A percentile compares a stretch with the other conserved stretches of the same genome.
These are phyloP conservation scores for Cyclostephanos invisitatus DNA, from an alignment of 108 stramenopile genomes.

Conservation along the genomic window DNA sequence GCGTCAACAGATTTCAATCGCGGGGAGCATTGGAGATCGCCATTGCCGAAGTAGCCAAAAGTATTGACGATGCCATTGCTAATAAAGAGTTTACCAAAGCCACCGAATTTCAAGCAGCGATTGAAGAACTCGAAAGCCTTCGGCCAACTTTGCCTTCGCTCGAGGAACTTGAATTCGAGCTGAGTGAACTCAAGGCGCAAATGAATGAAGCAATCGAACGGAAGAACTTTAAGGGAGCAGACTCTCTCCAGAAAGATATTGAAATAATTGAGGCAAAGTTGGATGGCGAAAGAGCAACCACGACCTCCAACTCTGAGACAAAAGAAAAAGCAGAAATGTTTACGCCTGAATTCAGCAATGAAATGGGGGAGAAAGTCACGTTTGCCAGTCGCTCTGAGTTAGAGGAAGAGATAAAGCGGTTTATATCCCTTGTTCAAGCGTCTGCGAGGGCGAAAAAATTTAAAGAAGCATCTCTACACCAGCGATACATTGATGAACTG, in stretches of 20 bases:
- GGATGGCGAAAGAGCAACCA: constrained; percentile 52
- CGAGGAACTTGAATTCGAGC: constrained; percentile 61
- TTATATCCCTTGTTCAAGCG: constrained; percentile 38
- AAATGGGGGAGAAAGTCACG: constrained; percentile 50
- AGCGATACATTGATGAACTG: constrained; percentile 58
- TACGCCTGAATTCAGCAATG: constrained; percentile 31
- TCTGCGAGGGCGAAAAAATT: constrained; percentile 66
- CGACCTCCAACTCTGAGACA: constrained; percentile 2
- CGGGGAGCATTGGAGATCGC: constrained; percentile 73
- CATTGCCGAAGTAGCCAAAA: constrained; percentile 43
- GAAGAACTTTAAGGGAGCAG: constrained; percentile 71
- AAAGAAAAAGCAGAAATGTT: constrained; percentile 4
- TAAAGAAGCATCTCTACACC: constrained; percentile 62
- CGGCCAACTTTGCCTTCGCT: constrained; percentile 71
- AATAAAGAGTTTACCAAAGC: constrained; percentile 64
- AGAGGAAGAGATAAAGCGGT: constrained; percentile 54
- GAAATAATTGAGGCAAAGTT: constrained; percentile 57
- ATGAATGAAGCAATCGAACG: constrained; percentile 61
- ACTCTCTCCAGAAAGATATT: constrained; percentile 58
- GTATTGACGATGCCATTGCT: constrained; percentile 65
- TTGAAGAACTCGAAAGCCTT: constrained; percentile 64
- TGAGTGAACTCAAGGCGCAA: constrained; percentile 40
- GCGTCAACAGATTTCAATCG: constrained; percentile 48
- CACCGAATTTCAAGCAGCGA: constrained; percentile 56
- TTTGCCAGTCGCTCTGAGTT: constrained; percentile 66